These are phyloP conservation scores for Cyclotella choctawhatcheeana DNA, from an alignment of 108 stramenopile genomes.

Conservation along the genomic window DNA sequence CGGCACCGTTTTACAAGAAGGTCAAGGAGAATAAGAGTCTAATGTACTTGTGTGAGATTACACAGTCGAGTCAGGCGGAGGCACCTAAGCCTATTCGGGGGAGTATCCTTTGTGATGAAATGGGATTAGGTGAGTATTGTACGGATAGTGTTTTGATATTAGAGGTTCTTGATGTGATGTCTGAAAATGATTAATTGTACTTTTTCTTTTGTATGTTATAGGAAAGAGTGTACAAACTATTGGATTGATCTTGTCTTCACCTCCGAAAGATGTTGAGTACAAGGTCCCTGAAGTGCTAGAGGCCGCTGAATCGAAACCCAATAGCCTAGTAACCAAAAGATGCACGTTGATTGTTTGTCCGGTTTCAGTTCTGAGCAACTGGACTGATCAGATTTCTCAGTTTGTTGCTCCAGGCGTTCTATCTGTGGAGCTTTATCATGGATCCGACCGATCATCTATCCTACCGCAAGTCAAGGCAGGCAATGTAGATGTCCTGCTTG, in stretches of 20 bases:
- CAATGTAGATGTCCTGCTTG: constrained; percentile 51
- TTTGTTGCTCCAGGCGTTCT: constrained; percentile 46
- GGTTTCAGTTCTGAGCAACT: constrained; percentile 68
- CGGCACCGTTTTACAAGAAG: constrained; percentile 59
- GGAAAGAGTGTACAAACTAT: constrained; percentile 67
- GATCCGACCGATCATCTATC: constrained; percentile 49
- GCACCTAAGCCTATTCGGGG: constrained; percentile 48
- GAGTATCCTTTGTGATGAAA: constrained; percentile 65
- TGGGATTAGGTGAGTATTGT: constrained; percentile 56
- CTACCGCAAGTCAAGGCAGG: constrained; percentile 39
- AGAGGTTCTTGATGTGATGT: neutral
- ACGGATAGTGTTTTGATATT: neutral
- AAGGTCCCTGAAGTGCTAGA: neutral
- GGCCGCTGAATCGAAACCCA: neutral
- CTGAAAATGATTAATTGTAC: neutral
- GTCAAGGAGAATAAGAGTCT: constrained; percentile 35
- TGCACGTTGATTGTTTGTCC: constrained; percentile 74
- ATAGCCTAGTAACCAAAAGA: neutral
- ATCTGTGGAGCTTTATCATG: constrained; percentile 57
- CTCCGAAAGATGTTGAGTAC: constrained; percentile 46
- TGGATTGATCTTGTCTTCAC: constrained; percentile 56
- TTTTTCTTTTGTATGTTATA: neutral
- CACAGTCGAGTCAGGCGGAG: constrained; percentile 27
- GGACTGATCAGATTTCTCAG: constrained; percentile 57
- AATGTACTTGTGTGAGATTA: constrained; percentile 55